Percentiles rank a stretch among this genome's conserved stretches.
phyloP scores from a whole-genome alignment of 73 alveolate genomes.

The Paramecium sexaurelia region DNA sequence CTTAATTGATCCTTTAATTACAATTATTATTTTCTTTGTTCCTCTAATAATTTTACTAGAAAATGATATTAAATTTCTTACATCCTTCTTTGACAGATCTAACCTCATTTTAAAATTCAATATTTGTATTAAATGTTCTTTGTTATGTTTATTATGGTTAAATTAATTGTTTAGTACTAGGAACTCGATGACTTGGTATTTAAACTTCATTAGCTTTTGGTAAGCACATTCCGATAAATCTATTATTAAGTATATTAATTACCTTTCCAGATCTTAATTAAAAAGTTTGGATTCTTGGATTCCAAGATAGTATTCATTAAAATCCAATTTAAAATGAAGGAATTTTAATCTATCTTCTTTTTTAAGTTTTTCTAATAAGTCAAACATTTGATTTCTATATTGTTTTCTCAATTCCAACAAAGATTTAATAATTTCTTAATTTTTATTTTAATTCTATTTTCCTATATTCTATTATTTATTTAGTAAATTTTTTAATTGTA shows the following conservation, averaged over 20 bases:
- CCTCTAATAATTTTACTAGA: not conserved
- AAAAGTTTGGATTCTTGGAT: not conserved
- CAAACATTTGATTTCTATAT: conserved; percentile 27
- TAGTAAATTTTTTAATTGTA: conserved; percentile 61
- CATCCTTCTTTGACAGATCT: conserved; percentile 45
- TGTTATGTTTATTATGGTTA: conserved; percentile 56
- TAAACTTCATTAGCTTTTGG: not conserved
- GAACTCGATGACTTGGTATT: not conserved
- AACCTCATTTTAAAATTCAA: not conserved
- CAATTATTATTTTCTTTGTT: not conserved
- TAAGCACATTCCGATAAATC: not conserved
- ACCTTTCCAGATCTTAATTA: conserved; percentile 13
- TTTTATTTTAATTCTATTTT: not conserved
- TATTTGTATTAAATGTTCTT: conserved; percentile 66
- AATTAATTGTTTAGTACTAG: conserved; percentile 48
- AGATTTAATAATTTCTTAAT: conserved; percentile 31
- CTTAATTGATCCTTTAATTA: not conserved
- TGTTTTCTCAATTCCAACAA: conserved; percentile 42
- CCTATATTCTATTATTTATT: not conserved
- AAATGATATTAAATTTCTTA: not conserved
- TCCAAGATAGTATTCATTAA: not conserved
- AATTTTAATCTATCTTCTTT: conserved; percentile 16
- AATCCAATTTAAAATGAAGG: conserved; percentile 7
- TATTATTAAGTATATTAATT: not conserved
- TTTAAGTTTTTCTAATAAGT: not conserved